A percentile compares a stretch with the other conserved stretches of the same genome.
phyloP scores from a whole-genome alignment of 345 rosid species.

The Theobroma cacao region DNA sequence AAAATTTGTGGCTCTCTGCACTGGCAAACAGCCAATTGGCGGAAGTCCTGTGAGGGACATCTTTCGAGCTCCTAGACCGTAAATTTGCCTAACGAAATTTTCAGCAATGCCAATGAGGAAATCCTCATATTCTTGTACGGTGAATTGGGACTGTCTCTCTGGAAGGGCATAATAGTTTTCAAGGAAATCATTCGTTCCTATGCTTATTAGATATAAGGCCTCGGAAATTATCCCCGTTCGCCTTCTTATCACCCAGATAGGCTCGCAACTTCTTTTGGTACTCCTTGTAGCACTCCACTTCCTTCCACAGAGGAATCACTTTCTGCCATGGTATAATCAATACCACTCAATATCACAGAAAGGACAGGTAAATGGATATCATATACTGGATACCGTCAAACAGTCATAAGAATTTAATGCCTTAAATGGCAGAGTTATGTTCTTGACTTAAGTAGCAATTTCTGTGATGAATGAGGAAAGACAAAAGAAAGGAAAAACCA shows the following conservation, averaged over 20 bases:
- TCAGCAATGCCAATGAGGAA: slow-evolving; percentile 44
- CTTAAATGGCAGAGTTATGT: too few relatives aligned
- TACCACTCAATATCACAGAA: neutral
- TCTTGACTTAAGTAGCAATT: too few relatives aligned
- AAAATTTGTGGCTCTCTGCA: slow-evolving; percentile 45
- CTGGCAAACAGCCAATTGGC: slow-evolving; percentile 67
- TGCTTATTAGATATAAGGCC: slow-evolving; percentile 48
- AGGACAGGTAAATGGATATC: too few relatives aligned
- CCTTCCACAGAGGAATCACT: slow-evolving; percentile 62
- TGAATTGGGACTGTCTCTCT: slow-evolving; percentile 40
- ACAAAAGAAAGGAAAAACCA: too few relatives aligned
- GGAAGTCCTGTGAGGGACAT: slow-evolving; percentile 58
- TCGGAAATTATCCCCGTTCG: slow-evolving; percentile 29
- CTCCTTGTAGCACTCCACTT: slow-evolving; percentile 52
- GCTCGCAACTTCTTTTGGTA: slow-evolving; percentile 41
- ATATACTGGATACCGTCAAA: too few relatives aligned
- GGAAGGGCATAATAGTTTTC: slow-evolving; percentile 58
- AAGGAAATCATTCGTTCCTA: slow-evolving; percentile 66
- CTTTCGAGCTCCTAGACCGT: slow-evolving; percentile 57
- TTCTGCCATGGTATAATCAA: slow-evolving; percentile 24
- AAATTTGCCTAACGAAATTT: slow-evolving; percentile 39
- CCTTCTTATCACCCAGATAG: slow-evolving; percentile 36
- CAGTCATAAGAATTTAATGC: too few relatives aligned
- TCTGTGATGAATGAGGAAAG: too few relatives aligned
- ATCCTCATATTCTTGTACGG: slow-evolving; percentile 40